Base-by-base conservation (phyloP, 179 eudicot genomes). In the Spergularia azorica region DNA sequence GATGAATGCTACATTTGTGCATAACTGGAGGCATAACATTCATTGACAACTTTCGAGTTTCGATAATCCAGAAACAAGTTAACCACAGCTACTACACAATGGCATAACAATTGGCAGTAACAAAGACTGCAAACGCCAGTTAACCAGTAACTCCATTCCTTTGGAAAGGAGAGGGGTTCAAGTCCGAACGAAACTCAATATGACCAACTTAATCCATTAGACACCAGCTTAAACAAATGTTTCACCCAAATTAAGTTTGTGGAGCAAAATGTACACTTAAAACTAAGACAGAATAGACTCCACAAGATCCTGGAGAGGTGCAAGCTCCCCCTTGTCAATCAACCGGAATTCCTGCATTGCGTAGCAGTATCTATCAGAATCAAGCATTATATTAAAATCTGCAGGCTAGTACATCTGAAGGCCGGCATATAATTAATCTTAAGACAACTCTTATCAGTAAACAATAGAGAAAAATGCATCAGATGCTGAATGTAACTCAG, bases 241-340 rank as follows among this genome's bases (percentile, higher is more conserved):
- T 51, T 17, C 56, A 32, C 38, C 48, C 46, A 52, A 51, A 77
- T 12, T 63, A 78, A 39, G 68, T 60, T 41, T 63, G 60, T 63
- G 54, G 63, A 71, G 55, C 59, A 66, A 73, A 67, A 73, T 64
- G 54, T 73, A 79, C 74, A 64, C n/a, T 43, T 26, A 26, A 26
- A 18, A 26, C 82, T 85, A 82, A 5, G 80, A 76, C 32, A 85
- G 80, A 41, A 88, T 90, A 20, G 97, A 90, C 75, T 94, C 98
- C 67, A 94, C 92, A 70, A 94, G 95, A 60, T 94, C 98, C 69
- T 94, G 97, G 63, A 94, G 84, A 18, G 98, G 97, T 66, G 91
- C 98, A 26, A 94, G 89, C 84, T 94, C 98, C 71, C 90, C 92
- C 94, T 87, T 94, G 86, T 94, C 98, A 32, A 94, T 90, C 88